phyloP scores from a whole-genome alignment of 2,329 filamentous ascomycete genomes.

The Calycina herbarum region DNA sequence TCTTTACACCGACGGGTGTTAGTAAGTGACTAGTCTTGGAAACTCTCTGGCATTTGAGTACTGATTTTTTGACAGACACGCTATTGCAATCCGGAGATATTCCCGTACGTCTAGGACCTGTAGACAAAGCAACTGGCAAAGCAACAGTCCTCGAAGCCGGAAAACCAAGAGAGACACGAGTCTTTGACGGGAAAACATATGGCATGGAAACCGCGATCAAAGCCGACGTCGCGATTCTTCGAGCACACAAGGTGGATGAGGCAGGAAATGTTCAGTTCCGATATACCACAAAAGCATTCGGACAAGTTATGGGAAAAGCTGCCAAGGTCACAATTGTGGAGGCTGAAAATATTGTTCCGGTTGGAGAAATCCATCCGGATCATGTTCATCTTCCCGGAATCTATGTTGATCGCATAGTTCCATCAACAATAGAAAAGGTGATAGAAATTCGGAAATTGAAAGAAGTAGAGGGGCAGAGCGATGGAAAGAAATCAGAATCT shows the following conservation, averaged over 20 bases:
- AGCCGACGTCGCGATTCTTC: slow-evolving; percentile 75
- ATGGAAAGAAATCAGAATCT: slow-evolving; percentile 43
- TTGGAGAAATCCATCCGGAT: slow-evolving; percentile 71
- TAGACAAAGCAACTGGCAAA: slow-evolving; percentile 43
- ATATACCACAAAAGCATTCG: slow-evolving; percentile 75
- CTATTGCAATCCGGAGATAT: slow-evolving; percentile 69
- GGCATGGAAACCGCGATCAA: slow-evolving; percentile 76
- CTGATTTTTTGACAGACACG: slow-evolving; percentile 48
- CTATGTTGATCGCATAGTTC: slow-evolving; percentile 79
- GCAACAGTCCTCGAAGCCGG: slow-evolving; percentile 59
- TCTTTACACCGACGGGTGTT: slow-evolving; percentile 75
- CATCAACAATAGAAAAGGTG: slow-evolving; percentile 67
- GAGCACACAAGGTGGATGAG: slow-evolving; percentile 74
- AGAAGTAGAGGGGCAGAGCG: slow-evolving; percentile 38
- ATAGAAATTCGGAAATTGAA: slow-evolving; percentile 69
- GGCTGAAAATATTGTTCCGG: slow-evolving; percentile 78
- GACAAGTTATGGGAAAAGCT: slow-evolving; percentile 77
- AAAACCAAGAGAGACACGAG: slow-evolving; percentile 65
- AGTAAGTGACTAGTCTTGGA: slow-evolving; percentile 45
- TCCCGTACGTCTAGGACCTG: slow-evolving; percentile 59
- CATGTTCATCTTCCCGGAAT: slow-evolving; percentile 79
- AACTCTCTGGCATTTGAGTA: slow-evolving; percentile 5
- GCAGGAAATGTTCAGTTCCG: slow-evolving; percentile 80
- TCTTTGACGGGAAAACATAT: slow-evolving; percentile 71
- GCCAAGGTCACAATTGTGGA: slow-evolving; percentile 78